Conservation (phyloP, 257 asterid genomes). For the Salvia hispanica region DNA sequence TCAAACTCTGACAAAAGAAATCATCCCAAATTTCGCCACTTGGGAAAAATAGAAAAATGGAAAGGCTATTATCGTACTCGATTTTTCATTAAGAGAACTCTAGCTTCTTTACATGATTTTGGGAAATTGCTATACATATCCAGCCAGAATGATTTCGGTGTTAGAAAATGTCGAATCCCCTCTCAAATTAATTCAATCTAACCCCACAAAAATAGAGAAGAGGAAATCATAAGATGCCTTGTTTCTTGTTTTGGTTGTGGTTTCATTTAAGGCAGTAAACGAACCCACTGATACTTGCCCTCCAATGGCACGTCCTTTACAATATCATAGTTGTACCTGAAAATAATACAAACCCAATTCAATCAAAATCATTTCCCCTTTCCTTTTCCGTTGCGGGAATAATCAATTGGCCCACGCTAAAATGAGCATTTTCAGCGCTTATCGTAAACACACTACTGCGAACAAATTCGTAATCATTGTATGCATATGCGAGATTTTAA, state of each 20-base stretch:
- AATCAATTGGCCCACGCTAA: conserved; percentile 40
- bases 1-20: conserved; percentile 37
- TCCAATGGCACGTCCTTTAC: conserved; percentile 78
- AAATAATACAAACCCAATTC: conserved; percentile 38
- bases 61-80: background rate
- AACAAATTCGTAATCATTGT: conserved; percentile 37
- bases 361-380: conserved; percentile 38
- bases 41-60: background rate
- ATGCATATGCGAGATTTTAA: conserved; percentile 21
- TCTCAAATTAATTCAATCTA: conserved; percentile 23
- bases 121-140: conserved; percentile 51
- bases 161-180: conserved; percentile 35
- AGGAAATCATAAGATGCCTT: conserved; percentile 42
- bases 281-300: conserved; percentile 86
- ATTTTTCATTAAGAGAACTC: conserved; percentile 38
- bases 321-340: conserved; percentile 85
- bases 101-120: conserved; percentile 48
- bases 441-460: conserved; percentile 44
- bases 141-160: conserved; percentile 33
- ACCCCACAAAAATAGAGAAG: conserved; percentile 24
- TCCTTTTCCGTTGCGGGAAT: conserved; percentile 41
- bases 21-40: conserved; percentile 16
- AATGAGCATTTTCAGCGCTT: conserved; percentile 36
- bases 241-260: conserved; percentile 32
- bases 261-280: conserved; percentile 50